Evolutionary conservation across 2,329 filamentous ascomycete species (phyloP).

Genomic region (Paecilomyces sp.): DNA sequence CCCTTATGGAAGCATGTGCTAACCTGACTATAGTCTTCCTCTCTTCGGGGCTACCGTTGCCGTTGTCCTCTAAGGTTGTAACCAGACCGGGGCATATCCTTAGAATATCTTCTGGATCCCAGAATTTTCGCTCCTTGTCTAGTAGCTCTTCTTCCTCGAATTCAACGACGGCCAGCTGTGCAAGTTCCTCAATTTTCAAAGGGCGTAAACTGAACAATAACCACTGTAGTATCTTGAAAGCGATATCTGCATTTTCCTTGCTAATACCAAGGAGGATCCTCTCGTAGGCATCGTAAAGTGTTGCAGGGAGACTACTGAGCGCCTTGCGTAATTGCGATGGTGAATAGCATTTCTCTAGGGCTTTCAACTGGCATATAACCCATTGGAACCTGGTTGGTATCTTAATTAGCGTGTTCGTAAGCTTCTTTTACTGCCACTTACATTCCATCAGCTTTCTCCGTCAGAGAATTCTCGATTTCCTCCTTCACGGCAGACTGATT

Average conservation of each 20-base stretch:
- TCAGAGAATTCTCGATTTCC: constrained; percentile 4
- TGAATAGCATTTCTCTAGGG: background rate
- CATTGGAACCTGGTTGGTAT: constrained; percentile 3
- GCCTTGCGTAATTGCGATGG: constrained; percentile 2
- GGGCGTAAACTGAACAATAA: constrained; percentile 3
- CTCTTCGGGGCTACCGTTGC: background rate
- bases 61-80: constrained; percentile 2
- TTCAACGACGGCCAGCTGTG: constrained; percentile 4
- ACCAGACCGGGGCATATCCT: constrained; percentile 3
- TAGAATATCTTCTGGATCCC: constrained; percentile 4
- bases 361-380: constrained; percentile 4
- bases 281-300: constrained; percentile 3
- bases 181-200: constrained; percentile 4
- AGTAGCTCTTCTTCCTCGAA: background rate
- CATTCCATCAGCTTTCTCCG: constrained; percentile 5
- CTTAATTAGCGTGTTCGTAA: background rate
- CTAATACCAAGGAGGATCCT: constrained; percentile 2
- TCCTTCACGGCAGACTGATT: constrained; percentile 1
- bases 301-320: constrained; percentile 1
- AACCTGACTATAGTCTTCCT: constrained; percentile 2
- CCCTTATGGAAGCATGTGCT: constrained; percentile 4
- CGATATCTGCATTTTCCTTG: constrained; percentile 1
- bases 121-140: background rate
- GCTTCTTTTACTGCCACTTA: background rate
- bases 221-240: constrained; percentile 4